Percentiles rank a stretch among this genome's conserved stretches.
phyloP scores from a whole-genome alignment of 805 yeast genomes.

The Cyberlindnera lachancei region DNA sequence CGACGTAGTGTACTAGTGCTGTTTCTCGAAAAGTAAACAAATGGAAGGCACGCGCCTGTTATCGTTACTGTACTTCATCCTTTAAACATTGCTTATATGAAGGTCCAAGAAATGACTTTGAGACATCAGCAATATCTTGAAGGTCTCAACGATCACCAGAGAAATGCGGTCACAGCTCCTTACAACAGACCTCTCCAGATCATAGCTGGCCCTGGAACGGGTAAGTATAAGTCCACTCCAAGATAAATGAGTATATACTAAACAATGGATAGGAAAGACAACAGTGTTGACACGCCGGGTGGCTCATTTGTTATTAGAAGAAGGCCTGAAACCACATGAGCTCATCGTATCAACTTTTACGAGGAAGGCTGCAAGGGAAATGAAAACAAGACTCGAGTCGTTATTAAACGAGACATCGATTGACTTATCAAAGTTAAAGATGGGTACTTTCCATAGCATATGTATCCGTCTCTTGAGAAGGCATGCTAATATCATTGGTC shows the following conservation, averaged over 20 bases:
- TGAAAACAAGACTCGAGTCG: constrained; percentile 50
- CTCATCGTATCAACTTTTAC: constrained; percentile 90
- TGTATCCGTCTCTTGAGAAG: constrained; percentile 53
- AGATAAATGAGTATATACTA: not conserved
- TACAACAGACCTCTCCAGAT: constrained; percentile 38
- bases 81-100: too few relatives aligned
- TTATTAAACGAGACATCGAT: constrained; percentile 27
- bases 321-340: constrained; percentile 47
- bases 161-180: constrained; percentile 36
- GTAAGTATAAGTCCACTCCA: constrained; percentile 24
- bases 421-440: constrained; percentile 39
- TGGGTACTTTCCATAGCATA: constrained; percentile 89
- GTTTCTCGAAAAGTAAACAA: too few relatives aligned
- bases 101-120: too few relatives aligned
- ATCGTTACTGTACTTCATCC: too few relatives aligned
- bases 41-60: too few relatives aligned
- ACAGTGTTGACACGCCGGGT: constrained; percentile 75
- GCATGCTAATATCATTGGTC: constrained; percentile 45
- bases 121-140: constrained; percentile 3
- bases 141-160: constrained; percentile 35
- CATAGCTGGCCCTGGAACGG: constrained; percentile 63
- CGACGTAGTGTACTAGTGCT: too few relatives aligned
- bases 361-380: constrained; percentile 84
- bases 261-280: constrained; percentile 43
- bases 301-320: constrained; percentile 51